Evolutionary conservation across 108 stramenopile species (phyloP).

Genomic region (Cyclostephanos invisitatus): DNA sequence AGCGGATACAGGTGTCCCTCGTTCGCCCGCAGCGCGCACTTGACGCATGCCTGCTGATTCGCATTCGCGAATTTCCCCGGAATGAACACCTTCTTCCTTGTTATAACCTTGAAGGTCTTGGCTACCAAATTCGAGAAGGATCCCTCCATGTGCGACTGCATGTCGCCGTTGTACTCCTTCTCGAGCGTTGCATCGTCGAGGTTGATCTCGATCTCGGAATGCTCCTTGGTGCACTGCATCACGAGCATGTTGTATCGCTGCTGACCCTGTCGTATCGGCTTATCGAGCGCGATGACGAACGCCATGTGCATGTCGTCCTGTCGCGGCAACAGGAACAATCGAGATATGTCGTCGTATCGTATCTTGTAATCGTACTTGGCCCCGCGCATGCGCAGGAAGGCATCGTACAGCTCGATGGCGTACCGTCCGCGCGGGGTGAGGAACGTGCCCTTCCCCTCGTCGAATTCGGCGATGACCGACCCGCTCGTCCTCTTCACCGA

Average conservation of each 20-base stretch:
- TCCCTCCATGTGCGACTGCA: conserved; percentile 90
- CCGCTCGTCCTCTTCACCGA: conserved; percentile 92
- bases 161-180: conserved; percentile 87
- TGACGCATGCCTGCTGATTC: conserved; percentile 85
- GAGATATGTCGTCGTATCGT: conserved; percentile 93
- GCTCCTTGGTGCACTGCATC: conserved; percentile 86
- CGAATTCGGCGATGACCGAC: conserved; percentile 87
- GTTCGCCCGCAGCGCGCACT: conserved; percentile 90
- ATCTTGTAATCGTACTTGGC: conserved; percentile 99
- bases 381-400: conserved; percentile 88
- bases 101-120: conserved; percentile 96
- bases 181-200: conserved; percentile 90
- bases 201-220: conserved; percentile 85
- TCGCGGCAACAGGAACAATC: conserved; percentile 93
- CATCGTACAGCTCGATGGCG: conserved; percentile 91
- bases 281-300: conserved; percentile 97
- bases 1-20: conserved; percentile 98
- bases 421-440: conserved; percentile 97
- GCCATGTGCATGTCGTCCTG: conserved; percentile 93
- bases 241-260: conserved; percentile 97
- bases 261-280: conserved; percentile 98
- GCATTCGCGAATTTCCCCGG: conserved; percentile 91
- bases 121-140: conserved; percentile 95
- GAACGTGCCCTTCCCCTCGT: conserved; percentile 92
- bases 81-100: conserved; percentile 96